Percentiles rank a stretch among this genome's conserved stretches.
These are phyloP conservation scores for Candida patagonica DNA, from an alignment of 805 yeast genomes.

Conservation along the genomic window DNA sequence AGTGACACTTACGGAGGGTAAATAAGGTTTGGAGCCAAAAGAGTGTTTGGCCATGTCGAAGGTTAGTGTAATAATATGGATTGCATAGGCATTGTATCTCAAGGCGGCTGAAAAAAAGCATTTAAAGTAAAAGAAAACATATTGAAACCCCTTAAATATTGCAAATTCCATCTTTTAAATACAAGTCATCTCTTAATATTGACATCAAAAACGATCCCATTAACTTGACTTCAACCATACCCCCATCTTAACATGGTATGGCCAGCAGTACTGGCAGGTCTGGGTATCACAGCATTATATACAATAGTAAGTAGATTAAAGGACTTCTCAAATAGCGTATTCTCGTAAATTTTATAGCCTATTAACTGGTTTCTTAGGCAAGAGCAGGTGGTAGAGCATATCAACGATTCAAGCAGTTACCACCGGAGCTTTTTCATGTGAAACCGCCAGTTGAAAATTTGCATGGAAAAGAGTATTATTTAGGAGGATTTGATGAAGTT, in stretches of 20 bases:
- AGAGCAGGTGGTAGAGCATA: slow-evolving; percentile 28
- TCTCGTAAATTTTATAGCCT: neutral
- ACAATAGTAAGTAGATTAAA: slow-evolving; percentile 19
- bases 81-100: no score
- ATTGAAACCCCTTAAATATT: no score
- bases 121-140: no score
- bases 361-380: slow-evolving; percentile 5
- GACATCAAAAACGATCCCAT: no score
- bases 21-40: no score
- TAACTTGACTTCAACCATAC: no score
- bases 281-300: slow-evolving; percentile 20
- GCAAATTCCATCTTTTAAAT: no score
- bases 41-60: no score
- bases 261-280: slow-evolving; percentile 18
- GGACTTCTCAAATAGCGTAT: neutral
- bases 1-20: no score
- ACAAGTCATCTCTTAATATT: no score
- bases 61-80: no score
- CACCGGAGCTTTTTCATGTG: slow-evolving; percentile 23
- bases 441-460: slow-evolving; percentile 1
- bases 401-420: slow-evolving; percentile 21
- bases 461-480: slow-evolving; percentile 17
- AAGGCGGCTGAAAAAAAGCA: no score
- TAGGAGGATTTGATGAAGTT: slow-evolving; percentile 28
- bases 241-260: slow-evolving; percentile 4